Percentiles rank a stretch among this genome's conserved stretches.
phyloP scores from a whole-genome alignment of 75 land plant species.

The Pinus taeda region DNA sequence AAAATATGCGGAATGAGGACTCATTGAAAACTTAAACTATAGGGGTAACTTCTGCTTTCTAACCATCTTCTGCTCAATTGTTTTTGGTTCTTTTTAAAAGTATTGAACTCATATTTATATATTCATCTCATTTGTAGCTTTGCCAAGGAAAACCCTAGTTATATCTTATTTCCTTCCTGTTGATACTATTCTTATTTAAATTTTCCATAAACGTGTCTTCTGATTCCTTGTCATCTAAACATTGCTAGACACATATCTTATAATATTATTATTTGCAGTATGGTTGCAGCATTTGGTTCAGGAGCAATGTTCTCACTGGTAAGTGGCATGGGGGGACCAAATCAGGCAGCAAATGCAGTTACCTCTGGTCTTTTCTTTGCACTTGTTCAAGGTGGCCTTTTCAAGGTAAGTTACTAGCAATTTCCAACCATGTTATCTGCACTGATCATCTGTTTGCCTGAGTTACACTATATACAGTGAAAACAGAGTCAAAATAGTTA shows the following conservation, averaged over 20 bases:
- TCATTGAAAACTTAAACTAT: too few relatives aligned
- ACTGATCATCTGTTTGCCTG: neutral
- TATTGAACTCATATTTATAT: neutral
- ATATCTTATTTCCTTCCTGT: neutral
- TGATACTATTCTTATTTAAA: neutral
- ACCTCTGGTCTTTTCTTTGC: conserved; percentile 85
- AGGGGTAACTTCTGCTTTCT: too few relatives aligned
- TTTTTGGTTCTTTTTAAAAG: neutral
- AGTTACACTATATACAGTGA: neutral
- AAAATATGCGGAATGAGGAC: too few relatives aligned
- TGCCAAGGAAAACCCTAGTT: neutral
- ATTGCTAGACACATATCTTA: neutral
- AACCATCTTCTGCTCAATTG: too few relatives aligned
- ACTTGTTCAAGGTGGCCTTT: conserved; percentile 78
- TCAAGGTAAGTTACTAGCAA: conserved; percentile 40
- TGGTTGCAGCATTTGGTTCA: conserved; percentile 95
- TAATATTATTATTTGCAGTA: conserved; percentile 43
- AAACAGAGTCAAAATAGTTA: neutral
- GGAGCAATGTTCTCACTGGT: conserved; percentile 89
- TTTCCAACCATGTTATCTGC: too few relatives aligned
- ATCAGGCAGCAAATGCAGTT: conserved; percentile 57
- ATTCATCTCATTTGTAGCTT: neutral
- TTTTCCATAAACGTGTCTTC: neutral
- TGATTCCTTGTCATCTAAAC: conserved; percentile 2
- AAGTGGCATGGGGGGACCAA: conserved; percentile 87